Evolutionary conservation across 306 rosid species (phyloP).

Genomic region (Vigna mungo): DNA sequence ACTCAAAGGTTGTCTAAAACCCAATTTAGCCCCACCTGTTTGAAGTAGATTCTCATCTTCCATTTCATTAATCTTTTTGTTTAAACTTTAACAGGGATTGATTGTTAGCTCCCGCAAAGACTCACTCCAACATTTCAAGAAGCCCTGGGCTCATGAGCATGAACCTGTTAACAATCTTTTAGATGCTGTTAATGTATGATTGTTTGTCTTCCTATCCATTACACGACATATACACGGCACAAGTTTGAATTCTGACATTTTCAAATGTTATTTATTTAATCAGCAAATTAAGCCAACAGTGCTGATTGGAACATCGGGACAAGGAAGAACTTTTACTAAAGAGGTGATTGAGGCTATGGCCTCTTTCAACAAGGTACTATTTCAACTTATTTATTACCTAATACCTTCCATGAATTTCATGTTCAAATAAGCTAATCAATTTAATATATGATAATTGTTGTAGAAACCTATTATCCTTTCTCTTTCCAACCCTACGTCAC

Average conservation of each 20-base stretch:
- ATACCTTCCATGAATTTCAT: constrained; percentile 27
- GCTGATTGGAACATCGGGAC: constrained; percentile 94
- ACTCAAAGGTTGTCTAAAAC: constrained; percentile 76
- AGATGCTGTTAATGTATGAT: constrained; percentile 75
- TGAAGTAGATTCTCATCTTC: constrained; percentile 33
- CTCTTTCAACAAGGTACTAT: constrained; percentile 71
- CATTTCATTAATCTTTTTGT: constrained; percentile 35
- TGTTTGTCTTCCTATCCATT: constrained; percentile 35
- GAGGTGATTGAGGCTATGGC: constrained; percentile 92
- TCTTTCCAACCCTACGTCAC: constrained; percentile 65
- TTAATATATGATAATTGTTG: constrained; percentile 28
- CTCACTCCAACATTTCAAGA: constrained; percentile 94
- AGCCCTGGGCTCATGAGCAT: constrained; percentile 97
- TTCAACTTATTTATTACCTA: constrained; percentile 11
- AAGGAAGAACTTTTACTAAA: constrained; percentile 80
- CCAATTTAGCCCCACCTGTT: constrained; percentile 6
- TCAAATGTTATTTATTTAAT: constrained; percentile 30
- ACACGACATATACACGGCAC: background rate
- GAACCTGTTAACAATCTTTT: constrained; percentile 70
- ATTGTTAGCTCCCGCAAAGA: constrained; percentile 85
- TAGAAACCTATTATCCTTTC: constrained; percentile 58
- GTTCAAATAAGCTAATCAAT: constrained; percentile 5
- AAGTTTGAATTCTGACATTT: constrained; percentile 33
- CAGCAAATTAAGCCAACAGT: constrained; percentile 94
- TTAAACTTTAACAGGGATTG: constrained; percentile 69